Evolutionary conservation across 495 filamentous ascomycete species (phyloP), one percentile per base, ranked within the genome.

Genomic region (Chlorociboria aeruginascens): DNA sequence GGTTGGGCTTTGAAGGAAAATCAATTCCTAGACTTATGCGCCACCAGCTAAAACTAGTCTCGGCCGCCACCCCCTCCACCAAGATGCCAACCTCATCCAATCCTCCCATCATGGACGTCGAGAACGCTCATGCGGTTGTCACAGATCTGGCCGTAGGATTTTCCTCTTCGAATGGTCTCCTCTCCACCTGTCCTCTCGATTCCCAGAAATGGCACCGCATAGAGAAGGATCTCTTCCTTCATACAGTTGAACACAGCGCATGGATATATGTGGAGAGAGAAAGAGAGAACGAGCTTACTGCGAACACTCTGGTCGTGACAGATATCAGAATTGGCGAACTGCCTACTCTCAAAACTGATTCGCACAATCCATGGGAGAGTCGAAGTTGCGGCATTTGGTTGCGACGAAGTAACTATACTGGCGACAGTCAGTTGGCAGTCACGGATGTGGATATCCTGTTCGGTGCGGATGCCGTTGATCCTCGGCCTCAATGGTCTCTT

Each of bases 371-470:
- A 12, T 98, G 92, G 92, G 92, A 97, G 67, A 63, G 75, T 42
- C 71, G 90, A 44, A 72, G 80, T 1, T 80, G 73, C 4, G 89
- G 89, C 0, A 67, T 98, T 35, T 98, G 92, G 92, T 63, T 98
- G 44, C 81, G 14, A 68, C 78, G 1, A 85, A 84, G 51, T 72
- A 74, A 32, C 39, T 78, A 86, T 55, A 81, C 83, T 29, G 86
- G 82, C 56, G 86, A 93, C 52, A 85, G 79, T 7, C 75, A 80
- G 39, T 73, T 71, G 38, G 81, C 82, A n/a, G 73, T 98, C 40
- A 97, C 89, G 7, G 83, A 76, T 4, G 71, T 96, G 12, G 92
- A 97, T 63, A 78, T 97, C 7, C 71, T 98, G 3, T 98, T 95
- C 61, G 92, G 92, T 35, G 78, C 86, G 2, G 92, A 97, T 64